Conservation (phyloP, 202 grass and related monocot species). For the Bolboschoenoplectus hybrid region DNA sequence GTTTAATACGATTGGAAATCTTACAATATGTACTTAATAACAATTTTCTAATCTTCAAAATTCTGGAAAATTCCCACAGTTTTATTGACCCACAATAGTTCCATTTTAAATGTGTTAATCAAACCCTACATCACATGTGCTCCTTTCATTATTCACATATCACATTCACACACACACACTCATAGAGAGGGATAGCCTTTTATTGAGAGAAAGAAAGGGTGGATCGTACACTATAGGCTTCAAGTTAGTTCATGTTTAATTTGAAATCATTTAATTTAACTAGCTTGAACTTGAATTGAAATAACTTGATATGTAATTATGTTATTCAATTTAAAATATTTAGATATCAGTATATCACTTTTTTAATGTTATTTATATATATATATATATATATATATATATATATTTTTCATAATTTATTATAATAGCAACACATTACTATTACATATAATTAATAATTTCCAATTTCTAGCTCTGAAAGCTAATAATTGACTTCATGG, state of each 20-base stretch:
- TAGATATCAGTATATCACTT: not conserved
- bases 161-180: not conserved
- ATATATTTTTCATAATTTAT: not conserved
- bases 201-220: not conserved
- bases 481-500: not conserved
- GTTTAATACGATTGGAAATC: not conserved
- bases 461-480: no score
- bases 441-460: not conserved
- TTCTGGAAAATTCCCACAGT: slow-evolving; percentile 14
- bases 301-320: not conserved
- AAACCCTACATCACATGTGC: not conserved
- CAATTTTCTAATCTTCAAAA: slow-evolving; percentile 2
- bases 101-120: not conserved
- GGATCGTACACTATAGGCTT: no score
- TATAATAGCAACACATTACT: not conserved
- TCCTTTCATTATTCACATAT: not conserved
- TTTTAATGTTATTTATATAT: not conserved
- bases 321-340: not conserved
- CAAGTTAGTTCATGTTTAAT: no score
- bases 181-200: not conserved
- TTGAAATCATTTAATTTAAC: not conserved
- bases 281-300: not conserved
- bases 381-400: not conserved
- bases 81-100: not conserved
- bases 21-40: not conserved